phyloP scores from a whole-genome alignment of 2,329 filamentous ascomycete species.

The Moelleriella libera region DNA sequence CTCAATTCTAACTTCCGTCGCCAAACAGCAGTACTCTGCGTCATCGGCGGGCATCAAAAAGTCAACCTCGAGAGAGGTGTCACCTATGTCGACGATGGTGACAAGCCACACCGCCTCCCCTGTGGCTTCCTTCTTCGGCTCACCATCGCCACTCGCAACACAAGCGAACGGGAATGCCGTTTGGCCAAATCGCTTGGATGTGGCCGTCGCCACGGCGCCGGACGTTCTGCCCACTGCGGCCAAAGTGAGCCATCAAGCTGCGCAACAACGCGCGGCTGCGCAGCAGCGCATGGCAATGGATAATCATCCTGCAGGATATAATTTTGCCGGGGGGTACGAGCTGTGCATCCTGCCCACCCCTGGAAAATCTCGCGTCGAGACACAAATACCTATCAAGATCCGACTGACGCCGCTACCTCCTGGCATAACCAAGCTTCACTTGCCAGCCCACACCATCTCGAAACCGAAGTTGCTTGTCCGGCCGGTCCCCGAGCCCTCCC shows the following conservation, averaged over 20 bases:
- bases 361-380: constrained; percentile 84
- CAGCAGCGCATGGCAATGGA: constrained; percentile 13
- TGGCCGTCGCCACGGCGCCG: constrained; percentile 9
- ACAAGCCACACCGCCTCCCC: constrained; percentile 40
- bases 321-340: constrained; percentile 20
- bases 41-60: constrained; percentile 33
- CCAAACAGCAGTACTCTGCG: constrained; percentile 32
- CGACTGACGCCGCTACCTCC: constrained; percentile 61
- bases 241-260: constrained; percentile 10
- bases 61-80: constrained; percentile 35
- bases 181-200: constrained; percentile 21
- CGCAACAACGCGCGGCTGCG: constrained; percentile 4
- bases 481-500: constrained; percentile 45
- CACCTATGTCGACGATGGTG: constrained; percentile 36
- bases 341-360: constrained; percentile 54
- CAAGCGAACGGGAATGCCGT: constrained; percentile 15
- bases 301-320: constrained; percentile 11
- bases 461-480: constrained; percentile 85
- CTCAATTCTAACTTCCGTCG: constrained; percentile 13
- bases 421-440: constrained; percentile 66
- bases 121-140: constrained; percentile 25
- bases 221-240: constrained; percentile 11
- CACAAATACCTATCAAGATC: constrained; percentile 82
- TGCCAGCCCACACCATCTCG: constrained; percentile 82
- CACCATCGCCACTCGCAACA: constrained; percentile 29